phyloP scores from a whole-genome alignment of 192 early-diverging fungal genomes.

The Jimgerdemannia flammicorona region DNA sequence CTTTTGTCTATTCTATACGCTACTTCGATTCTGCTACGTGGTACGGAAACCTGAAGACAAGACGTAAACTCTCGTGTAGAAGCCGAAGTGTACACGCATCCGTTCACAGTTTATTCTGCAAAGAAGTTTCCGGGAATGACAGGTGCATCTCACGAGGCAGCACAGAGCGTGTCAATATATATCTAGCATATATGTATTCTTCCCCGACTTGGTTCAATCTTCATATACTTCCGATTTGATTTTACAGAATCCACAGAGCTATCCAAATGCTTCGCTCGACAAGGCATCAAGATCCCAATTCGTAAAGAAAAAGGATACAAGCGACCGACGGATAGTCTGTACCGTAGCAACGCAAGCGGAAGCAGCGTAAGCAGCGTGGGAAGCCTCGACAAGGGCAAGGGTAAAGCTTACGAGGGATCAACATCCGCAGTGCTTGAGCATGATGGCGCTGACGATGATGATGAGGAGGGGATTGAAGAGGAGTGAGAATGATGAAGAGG shows the following conservation, averaged over 20 bases:
- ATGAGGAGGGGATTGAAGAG: background rate
- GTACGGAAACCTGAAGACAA: no score
- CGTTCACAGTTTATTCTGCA: constrained; percentile 69
- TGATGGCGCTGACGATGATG: background rate
- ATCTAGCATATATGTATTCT: no score
- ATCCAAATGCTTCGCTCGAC: constrained; percentile 67
- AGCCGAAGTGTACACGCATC: constrained; percentile 54
- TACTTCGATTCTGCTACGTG: no score
- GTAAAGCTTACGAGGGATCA: no score
- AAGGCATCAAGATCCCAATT: constrained; percentile 79
- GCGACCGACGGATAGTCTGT: background rate
- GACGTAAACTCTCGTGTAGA: constrained; percentile 10
- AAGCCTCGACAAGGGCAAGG: background rate
- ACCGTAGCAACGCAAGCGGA: background rate
- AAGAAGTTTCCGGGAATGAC: constrained; percentile 81
- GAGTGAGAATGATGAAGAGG: no score
- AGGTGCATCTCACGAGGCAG: background rate
- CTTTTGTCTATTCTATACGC: no score
- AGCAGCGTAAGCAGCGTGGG: background rate
- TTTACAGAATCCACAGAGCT: constrained; percentile 62
- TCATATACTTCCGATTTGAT: background rate
- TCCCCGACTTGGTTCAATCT: background rate
- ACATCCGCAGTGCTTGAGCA: background rate
- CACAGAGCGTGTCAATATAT: no score
- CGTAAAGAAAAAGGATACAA: constrained; percentile 42